Percentiles rank a stretch among this genome's conserved stretches.
phyloP scores from a whole-genome alignment of 2,329 filamentous ascomycete species.

The Paecilomyces niveus region DNA sequence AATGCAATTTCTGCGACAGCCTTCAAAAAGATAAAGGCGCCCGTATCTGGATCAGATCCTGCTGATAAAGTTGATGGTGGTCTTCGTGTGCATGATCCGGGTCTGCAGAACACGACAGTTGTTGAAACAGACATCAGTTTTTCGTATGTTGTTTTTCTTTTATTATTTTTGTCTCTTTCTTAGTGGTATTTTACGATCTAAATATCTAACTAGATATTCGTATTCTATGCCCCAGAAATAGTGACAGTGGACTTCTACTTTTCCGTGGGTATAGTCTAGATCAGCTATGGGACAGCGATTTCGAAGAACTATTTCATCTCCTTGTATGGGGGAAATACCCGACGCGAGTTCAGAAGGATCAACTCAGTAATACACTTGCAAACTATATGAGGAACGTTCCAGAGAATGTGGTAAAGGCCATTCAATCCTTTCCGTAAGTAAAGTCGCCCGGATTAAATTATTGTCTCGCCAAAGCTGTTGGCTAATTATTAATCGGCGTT shows the following conservation, averaged over 20 bases:
- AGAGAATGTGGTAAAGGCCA: constrained; percentile 13
- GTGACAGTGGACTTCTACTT: constrained; percentile 18
- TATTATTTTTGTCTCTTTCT: too few relatives aligned
- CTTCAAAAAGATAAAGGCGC: constrained; percentile 19
- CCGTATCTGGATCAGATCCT: constrained; percentile 7
- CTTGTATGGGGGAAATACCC: constrained; percentile 23
- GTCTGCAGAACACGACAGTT: constrained; percentile 26
- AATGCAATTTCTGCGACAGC: constrained; percentile 22
- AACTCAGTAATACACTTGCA: constrained; percentile 14
- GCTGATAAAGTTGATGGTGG: constrained; percentile 18
- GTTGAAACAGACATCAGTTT: constrained; percentile 23
- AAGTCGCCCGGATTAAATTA: not conserved
- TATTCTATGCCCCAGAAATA: constrained; percentile 14
- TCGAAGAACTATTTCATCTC: constrained; percentile 26
- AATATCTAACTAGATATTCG: not conserved
- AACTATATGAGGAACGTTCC: constrained; percentile 15
- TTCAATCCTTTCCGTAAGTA: constrained; percentile 19
- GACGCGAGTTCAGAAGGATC: constrained; percentile 11
- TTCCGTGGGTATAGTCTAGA: constrained; percentile 22
- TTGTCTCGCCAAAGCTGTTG: too few relatives aligned
- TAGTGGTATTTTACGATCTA: not conserved
- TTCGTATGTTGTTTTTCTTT: constrained; percentile 14
- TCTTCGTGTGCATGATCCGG: constrained; percentile 26
- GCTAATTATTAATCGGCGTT: not conserved
- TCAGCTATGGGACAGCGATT: constrained; percentile 22